Evolutionary conservation across 2,329 filamentous ascomycete genomes (phyloP).

Genomic region (Tolypocladium ovalisporum): DNA sequence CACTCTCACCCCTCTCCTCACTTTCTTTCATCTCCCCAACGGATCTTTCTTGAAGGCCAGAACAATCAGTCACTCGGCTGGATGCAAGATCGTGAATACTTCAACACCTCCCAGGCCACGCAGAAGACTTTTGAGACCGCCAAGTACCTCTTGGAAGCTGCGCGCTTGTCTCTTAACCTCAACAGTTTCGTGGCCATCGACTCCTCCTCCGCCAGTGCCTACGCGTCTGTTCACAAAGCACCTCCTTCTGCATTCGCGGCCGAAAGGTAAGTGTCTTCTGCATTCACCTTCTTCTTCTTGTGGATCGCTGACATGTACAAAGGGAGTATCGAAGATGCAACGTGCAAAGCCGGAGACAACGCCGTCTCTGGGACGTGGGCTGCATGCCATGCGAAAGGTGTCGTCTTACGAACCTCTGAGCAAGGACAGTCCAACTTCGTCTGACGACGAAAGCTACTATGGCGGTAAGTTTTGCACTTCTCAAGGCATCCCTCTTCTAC

Average conservation of each 20-base stretch:
- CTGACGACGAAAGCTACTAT: constrained; percentile 1
- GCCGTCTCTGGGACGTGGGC: neutral
- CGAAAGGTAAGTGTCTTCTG: neutral
- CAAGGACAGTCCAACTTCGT: constrained; percentile 1
- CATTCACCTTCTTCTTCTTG: neutral
- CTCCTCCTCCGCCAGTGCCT: neutral
- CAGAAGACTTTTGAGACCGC: neutral
- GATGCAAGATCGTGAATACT: neutral
- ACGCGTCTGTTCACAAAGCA: neutral
- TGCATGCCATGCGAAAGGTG: constrained; percentile 5
- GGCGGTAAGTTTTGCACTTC: neutral
- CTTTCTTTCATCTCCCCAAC: neutral
- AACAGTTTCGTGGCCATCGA: neutral
- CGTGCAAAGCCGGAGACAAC: neutral
- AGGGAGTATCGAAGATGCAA: neutral
- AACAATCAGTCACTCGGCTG: neutral
- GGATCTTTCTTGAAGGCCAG: neutral
- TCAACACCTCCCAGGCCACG: neutral
- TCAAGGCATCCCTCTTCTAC: neutral
- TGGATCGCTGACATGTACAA: neutral
- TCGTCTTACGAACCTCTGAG: constrained; percentile 8
- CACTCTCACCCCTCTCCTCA: neutral
- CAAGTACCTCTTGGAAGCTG: neutral
- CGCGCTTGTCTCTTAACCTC: neutral
- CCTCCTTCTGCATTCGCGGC: neutral